phyloP scores from a whole-genome alignment of 495 filamentous ascomycete species.

The Cercophora newfieldiana region DNA sequence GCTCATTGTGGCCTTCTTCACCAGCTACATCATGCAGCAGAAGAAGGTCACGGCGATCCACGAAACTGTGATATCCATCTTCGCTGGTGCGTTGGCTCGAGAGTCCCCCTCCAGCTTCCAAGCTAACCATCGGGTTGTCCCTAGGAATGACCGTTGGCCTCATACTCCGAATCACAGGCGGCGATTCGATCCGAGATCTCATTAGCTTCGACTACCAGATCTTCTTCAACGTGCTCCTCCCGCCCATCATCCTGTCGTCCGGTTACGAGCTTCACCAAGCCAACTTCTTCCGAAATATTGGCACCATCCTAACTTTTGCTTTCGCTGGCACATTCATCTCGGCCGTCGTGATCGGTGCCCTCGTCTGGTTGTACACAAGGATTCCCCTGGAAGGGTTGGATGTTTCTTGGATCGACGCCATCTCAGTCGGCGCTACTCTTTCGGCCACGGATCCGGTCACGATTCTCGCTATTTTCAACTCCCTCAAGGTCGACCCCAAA shows the following conservation, averaged over 20 bases:
- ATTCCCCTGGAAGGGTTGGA: constrained; percentile 82
- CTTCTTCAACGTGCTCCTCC: constrained; percentile 97
- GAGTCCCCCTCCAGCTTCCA: not conserved
- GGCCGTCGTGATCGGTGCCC: constrained; percentile 82
- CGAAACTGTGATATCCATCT: constrained; percentile 96
- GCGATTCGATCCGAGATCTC: constrained; percentile 77
- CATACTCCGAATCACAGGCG: constrained; percentile 75
- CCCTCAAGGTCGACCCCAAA: constrained; percentile 98
- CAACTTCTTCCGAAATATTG: constrained; percentile 98
- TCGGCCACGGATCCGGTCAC: constrained; percentile 97
- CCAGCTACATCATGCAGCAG: constrained; percentile 93
- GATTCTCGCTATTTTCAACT: constrained; percentile 97
- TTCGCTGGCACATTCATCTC: constrained; percentile 98
- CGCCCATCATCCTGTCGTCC: constrained; percentile 94
- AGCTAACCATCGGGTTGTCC: constrained; percentile 1
- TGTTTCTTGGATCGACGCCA: constrained; percentile 88
- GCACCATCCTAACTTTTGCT: constrained; percentile 96
- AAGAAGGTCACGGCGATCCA: constrained; percentile 95
- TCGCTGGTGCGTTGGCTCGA: constrained; percentile 69
- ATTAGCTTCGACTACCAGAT: constrained; percentile 98
- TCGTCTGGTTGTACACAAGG: constrained; percentile 85
- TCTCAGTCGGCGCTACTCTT: constrained; percentile 91
- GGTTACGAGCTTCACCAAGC: constrained; percentile 97
- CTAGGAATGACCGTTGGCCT: constrained; percentile 94
- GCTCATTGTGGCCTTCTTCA: constrained; percentile 90